Evolutionary conservation across 768 basidiomycete species (phyloP).

Genomic region (Phlegmacium glaucopus): DNA sequence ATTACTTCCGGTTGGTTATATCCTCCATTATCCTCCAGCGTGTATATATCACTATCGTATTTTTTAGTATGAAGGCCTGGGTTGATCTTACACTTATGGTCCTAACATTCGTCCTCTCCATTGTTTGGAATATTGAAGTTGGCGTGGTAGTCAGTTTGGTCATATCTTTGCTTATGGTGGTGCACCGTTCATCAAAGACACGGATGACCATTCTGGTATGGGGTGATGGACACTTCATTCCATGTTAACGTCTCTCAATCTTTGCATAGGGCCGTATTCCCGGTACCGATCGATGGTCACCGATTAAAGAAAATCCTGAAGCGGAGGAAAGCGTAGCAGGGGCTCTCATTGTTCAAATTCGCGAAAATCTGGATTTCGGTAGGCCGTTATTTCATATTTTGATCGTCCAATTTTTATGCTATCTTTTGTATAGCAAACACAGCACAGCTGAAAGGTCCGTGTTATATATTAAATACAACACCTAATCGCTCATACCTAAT

Average conservation of each 20-base stretch:
- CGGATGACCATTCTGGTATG: slow-evolving; percentile 87
- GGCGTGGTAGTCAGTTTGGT: slow-evolving; percentile 89
- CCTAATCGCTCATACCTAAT: background rate
- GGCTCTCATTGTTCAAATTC: slow-evolving; percentile 81
- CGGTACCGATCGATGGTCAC: slow-evolving; percentile 86
- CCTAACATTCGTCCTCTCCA: slow-evolving; percentile 83
- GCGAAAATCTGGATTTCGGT: slow-evolving; percentile 93
- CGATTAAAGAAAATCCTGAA: slow-evolving; percentile 84
- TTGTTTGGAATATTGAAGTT: slow-evolving; percentile 89
- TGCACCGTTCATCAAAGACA: slow-evolving; percentile 83
- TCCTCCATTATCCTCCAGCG: background rate
- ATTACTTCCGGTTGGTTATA: slow-evolving; percentile 70
- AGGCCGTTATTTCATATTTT: slow-evolving; percentile 18
- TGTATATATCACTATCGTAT: no score
- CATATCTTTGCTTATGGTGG: slow-evolving; percentile 84
- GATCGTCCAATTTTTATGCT: background rate
- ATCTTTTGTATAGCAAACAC: slow-evolving; percentile 70
- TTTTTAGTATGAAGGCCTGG: slow-evolving; percentile 82
- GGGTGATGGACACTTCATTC: slow-evolving; percentile 5
- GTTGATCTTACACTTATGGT: slow-evolving; percentile 83
- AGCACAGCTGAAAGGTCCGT: slow-evolving; percentile 82
- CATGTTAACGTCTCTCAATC: background rate
- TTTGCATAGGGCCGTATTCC: slow-evolving; percentile 73
- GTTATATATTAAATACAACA: background rate
- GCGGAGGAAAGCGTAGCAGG: slow-evolving; percentile 79